Base-by-base conservation (phyloP, 2,329 filamentous ascomycete species). In the Phyllosticta paracitricarpa region DNA sequence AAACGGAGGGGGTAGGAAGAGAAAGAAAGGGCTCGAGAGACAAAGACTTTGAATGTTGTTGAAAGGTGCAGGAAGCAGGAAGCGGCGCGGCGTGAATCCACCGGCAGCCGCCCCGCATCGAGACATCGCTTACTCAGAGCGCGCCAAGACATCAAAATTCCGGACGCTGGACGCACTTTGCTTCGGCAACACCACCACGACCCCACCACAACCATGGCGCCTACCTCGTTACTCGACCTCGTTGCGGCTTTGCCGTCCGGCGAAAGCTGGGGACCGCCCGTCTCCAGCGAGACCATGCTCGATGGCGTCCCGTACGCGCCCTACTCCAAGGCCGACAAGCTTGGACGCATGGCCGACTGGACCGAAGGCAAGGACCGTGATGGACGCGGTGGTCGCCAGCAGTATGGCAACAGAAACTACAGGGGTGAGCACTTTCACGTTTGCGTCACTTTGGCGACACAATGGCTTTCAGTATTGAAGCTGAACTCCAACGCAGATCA, bases 281-380 rank as follows among this genome's bases (percentile, higher is more conserved):
- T 88, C 68, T 88, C 91, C 64, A 85, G 80, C 69, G 90, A 96
- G 75, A 96, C 90, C 66, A 96, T 89, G 64, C 84, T 97, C 70
- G 87, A 96, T 74, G 94, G 94, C 73, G 91, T 97, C 57, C 94
- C 94, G 51, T 99, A 97, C 76, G 94, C 94, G 69, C 94, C 94
- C 64, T 99, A 94, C 82, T 97, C 92, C 68, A 99, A 99, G 79
- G 91, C 91, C 74, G 94, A 99, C 81, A 97, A 97, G 83, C 82
- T 99, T 63, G 94, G 94, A 72, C 92, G 94, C 75, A 97, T 99
- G 92, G 94, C 94, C 64, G 94, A 99, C 81, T 99, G 94, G 94
- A 96, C 92, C 56, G 94, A 97, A 73, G 86, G 89, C 75, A 97
- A 97, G 79, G 84, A 85, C 68, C 73, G 80, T 61, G 90, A 94